Evolutionary conservation across 768 basidiomycete genomes (phyloP).

Genomic region (Boletus rubescentipes): DNA sequence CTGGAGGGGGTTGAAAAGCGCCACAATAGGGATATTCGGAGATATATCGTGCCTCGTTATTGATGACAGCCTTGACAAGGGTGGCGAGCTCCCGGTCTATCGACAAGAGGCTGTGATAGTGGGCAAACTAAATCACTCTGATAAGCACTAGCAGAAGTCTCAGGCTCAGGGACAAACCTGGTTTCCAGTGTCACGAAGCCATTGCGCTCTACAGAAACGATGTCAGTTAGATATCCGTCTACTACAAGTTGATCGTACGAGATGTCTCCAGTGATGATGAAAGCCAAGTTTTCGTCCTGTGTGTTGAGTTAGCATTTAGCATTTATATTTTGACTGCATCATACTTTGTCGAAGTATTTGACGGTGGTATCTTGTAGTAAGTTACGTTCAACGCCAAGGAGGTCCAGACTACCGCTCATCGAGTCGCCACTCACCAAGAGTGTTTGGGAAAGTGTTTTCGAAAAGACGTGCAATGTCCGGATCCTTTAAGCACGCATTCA

Average conservation of each 20-base stretch:
- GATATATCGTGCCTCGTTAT: conserved; percentile 75
- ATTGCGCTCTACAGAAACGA: conserved; percentile 58
- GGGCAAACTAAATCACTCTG: conserved; percentile 53
- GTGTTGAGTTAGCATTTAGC: conserved; percentile 3
- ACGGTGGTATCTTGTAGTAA: conserved; percentile 66
- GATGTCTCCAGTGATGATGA: conserved; percentile 82
- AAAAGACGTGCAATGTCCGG: conserved; percentile 77
- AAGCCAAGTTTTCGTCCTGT: conserved; percentile 68
- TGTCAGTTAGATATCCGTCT: conserved; percentile 5
- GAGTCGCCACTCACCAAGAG: conserved; percentile 51
- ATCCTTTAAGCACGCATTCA: conserved; percentile 70
- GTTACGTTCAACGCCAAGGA: not conserved
- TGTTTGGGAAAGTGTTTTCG: conserved; percentile 83
- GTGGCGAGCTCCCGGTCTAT: conserved; percentile 57
- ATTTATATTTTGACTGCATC: not conserved
- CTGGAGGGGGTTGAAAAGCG: conserved; percentile 77
- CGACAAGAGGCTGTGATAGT: conserved; percentile 60
- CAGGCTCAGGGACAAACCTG: conserved; percentile 44
- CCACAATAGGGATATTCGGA: conserved; percentile 77
- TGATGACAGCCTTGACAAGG: conserved; percentile 78
- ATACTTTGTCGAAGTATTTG: conserved; percentile 65
- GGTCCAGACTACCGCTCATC: not conserved
- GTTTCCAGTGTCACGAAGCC: conserved; percentile 81
- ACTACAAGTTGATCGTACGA: conserved; percentile 47
- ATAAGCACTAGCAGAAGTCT: not conserved